Evolutionary conservation across 306 rosid genomes (phyloP), one percentile per base, ranked within the genome.

Genomic region (Morella rubra): DNA sequence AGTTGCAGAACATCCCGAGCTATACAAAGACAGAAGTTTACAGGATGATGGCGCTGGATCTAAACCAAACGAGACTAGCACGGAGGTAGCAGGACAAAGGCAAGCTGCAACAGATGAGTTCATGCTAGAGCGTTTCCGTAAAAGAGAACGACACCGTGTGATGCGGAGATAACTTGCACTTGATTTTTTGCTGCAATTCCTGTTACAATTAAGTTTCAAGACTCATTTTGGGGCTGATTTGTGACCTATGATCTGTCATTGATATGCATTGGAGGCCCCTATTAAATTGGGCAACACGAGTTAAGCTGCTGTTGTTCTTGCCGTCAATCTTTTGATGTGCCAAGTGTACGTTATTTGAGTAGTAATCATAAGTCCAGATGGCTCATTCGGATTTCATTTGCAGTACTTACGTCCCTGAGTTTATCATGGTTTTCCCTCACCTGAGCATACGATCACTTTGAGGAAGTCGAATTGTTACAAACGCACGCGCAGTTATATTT

Each of bases 21-120:
- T 95, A 70, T 95, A 95, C 89, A 95, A 92, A 75, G 93, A 88
- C 71, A 89, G 81, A 87, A 88, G 76, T 76, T 51, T 75, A 54
- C 97, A 85, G 80, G 96, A 88, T 70, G 91, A 89, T 69, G 84
- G 84, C 40, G 80, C 88, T 71, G 91, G 80, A 41, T 78, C 97
- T 79, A 87, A 81, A 66, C 91, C 85, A 85, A 82, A 78, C 65
- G 96, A 92, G 27, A 46, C 86, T 15, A 53, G 82, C 83, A 68
- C 81, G 61, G 96, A 90, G 51, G 85, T 85, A 50, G 84, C 91
- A 15, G 91, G 89, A 60, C 97, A 77, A 74, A 92, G 99, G 86
- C 97, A 90, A 83, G 99, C 97, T 73, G 99, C 97, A 75, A 92
- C 99, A 15, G 97, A 95, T 81, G 77, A 95, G 83, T 88, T 95